Evolutionary conservation across 2,329 filamentous ascomycete species (phyloP).

Genomic region (Podosphaera xanthii): DNA sequence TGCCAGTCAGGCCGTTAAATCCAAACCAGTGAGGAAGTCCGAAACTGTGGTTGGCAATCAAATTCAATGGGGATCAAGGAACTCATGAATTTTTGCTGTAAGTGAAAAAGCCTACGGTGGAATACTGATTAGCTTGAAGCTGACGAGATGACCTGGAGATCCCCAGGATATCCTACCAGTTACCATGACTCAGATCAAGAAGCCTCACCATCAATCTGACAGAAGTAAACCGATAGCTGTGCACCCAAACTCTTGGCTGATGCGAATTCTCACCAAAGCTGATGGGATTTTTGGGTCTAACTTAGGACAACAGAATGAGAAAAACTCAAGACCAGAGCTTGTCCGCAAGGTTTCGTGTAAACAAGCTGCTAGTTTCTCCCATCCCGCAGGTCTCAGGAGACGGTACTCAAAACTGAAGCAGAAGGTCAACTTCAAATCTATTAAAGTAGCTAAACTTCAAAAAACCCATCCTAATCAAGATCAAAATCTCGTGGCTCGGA

Average conservation of each 20-base stretch:
- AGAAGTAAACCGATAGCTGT: constrained; percentile 12
- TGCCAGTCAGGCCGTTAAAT: constrained; percentile 9
- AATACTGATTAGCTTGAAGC: constrained; percentile 2
- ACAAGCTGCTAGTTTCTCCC: constrained; percentile 58
- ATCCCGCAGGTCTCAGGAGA: constrained; percentile 57
- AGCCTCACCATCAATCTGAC: constrained; percentile 3
- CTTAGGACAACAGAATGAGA: constrained; percentile 7
- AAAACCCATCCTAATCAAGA: constrained; percentile 42
- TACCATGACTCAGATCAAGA: constrained; percentile 13
- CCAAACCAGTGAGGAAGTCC: constrained; percentile 3
- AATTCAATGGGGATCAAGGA: constrained; percentile 1
- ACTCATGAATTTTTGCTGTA: constrained; percentile 5
- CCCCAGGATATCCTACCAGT: constrained; percentile 8
- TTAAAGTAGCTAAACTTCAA: constrained; percentile 42
- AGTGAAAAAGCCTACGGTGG: constrained; percentile 1
- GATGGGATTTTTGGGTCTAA: constrained; percentile 5
- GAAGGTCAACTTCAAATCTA: constrained; percentile 42
- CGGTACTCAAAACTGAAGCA: constrained; percentile 63
- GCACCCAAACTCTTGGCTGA: constrained; percentile 14
- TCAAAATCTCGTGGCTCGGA: constrained; percentile 8
- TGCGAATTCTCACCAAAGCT: constrained; percentile 14
- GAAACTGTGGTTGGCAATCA: constrained; percentile 10
- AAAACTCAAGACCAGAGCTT: constrained; percentile 8
- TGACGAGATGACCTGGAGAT: constrained; percentile 8
- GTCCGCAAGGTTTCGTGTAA: constrained; percentile 21